Evolutionary conservation across 2,329 filamentous ascomycete genomes (phyloP).

Genomic region (Mycogone perniciosa): DNA sequence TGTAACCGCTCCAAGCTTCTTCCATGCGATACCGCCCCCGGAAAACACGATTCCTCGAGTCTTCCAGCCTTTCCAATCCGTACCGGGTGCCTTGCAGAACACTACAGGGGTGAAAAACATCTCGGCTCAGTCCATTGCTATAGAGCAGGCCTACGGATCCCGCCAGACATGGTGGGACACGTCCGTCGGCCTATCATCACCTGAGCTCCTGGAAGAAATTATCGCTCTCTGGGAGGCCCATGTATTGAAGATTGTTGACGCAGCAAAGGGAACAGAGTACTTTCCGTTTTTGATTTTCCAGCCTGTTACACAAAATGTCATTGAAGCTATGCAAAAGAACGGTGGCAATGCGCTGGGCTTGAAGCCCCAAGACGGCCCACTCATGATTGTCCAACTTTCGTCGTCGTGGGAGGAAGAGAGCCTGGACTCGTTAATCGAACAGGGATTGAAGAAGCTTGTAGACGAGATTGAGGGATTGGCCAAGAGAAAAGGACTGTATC

Average conservation of each 20-base stretch:
- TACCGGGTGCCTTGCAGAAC: constrained; percentile 18
- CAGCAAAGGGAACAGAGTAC: constrained; percentile 8
- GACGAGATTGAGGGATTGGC: constrained; percentile 22
- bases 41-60: constrained; percentile 14
- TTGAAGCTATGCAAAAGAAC: constrained; percentile 26
- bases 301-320: constrained; percentile 31
- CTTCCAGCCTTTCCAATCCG: constrained; percentile 19
- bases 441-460: constrained; percentile 9
- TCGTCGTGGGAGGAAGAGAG: constrained; percentile 19
- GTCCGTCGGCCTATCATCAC: constrained; percentile 19
- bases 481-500: constrained; percentile 21
- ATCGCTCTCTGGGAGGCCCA: constrained; percentile 20
- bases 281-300: constrained; percentile 29
- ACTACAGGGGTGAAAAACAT: constrained; percentile 20
- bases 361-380: constrained; percentile 26
- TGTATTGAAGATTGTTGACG: constrained; percentile 12
- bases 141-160: constrained; percentile 19
- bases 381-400: constrained; percentile 27
- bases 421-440: constrained; percentile 26
- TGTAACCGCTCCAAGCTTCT: constrained; percentile 6
- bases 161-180: constrained; percentile 27
- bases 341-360: constrained; percentile 38
- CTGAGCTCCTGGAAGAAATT: constrained; percentile 22
- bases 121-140: constrained; percentile 18
- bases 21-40: constrained; percentile 13